Base-by-base conservation (phyloP, 139 green algal genomes). In the Yamagishiella unicocca region DNA sequence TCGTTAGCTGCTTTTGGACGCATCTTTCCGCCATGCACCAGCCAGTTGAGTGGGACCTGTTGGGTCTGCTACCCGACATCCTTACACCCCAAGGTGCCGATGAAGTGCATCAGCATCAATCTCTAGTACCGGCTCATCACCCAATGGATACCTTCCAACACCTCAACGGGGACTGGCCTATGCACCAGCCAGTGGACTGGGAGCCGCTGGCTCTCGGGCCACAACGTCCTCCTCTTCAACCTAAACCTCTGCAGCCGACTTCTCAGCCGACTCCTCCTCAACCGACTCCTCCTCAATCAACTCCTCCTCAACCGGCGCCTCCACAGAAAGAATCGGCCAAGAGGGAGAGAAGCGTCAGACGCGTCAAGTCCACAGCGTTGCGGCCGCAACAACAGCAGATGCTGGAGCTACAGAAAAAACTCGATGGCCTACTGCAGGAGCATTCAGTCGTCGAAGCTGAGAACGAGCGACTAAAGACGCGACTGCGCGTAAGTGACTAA, bases 331-430 rank as follows among this genome's bases (percentile, higher is more conserved):
- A 67, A n/a, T 9, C 58, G 58, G 14, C 58, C 72, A 80, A 80
- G 31, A 27, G 72, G 14, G 72, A 80, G 24, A 43, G 72, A 27
- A 29, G 8, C 2, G 70, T 33, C 2, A 27, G 72, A 12, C 72
- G 72, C 43, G 3, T 5, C 29, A 80, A 80, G 43, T 62, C 72
- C 5, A 25, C 72, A 5, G 22, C 42, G 1, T 43, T 80, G 3
- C 45, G 72, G 25, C 72, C 72, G 8, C 72, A 80, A 25, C 72
- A 80, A 24, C 72, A 80, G 72, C 72, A 80, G 72, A 62, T 80
- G 72, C 43, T 80, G 72, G 72, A 80, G 1, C 72, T 80, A 12
- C 72, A 80, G 37, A 80, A 62, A 25, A 80, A 62, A 8, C 27
- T 80, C 27, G 40, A 80, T 31, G 43, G 25, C 27, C 43, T 80